Percentiles rank a stretch among this genome's conserved stretches.
phyloP scores from a whole-genome alignment of 108 stramenopile species.

The Cyclotella atomus region DNA sequence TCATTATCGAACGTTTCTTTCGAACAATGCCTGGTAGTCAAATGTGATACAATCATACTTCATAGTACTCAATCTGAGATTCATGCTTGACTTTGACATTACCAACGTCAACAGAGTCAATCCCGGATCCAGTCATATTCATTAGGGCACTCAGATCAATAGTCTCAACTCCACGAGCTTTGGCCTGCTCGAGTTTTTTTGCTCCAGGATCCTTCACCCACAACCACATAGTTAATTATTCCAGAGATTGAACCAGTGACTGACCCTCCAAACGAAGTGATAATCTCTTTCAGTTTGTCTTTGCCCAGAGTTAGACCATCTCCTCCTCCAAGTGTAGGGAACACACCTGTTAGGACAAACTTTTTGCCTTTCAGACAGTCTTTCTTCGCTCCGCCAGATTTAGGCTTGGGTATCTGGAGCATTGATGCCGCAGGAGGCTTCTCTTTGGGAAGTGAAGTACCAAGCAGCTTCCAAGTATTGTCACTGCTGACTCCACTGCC shows the following conservation, averaged over 20 bases:
- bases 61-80: background rate
- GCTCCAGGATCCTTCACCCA: conserved; percentile 33
- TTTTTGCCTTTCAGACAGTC: conserved; percentile 7
- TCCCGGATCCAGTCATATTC: background rate
- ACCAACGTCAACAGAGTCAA: background rate
- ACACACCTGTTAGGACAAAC: conserved; percentile 28
- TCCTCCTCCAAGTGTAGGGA: conserved; percentile 40
- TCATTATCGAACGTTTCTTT: too few relatives aligned
- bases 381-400: conserved; percentile 13
- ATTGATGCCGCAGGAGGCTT: background rate
- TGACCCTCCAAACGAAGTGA: conserved; percentile 34
- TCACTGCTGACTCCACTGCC: background rate
- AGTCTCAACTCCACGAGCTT: background rate
- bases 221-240: conserved; percentile 31
- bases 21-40: too few relatives aligned
- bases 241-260: conserved; percentile 36
- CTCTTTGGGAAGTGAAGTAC: conserved; percentile 3
- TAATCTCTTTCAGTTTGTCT: conserved; percentile 35
- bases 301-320: conserved; percentile 24
- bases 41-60: background rate
- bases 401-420: conserved; percentile 16
- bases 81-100: background rate
- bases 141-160: background rate
- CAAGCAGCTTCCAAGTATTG: conserved; percentile 23
- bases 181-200: conserved; percentile 22